phyloP scores from a whole-genome alignment of 2,329 filamentous ascomycete genomes.

The Malbranchea cinnamomea region DNA sequence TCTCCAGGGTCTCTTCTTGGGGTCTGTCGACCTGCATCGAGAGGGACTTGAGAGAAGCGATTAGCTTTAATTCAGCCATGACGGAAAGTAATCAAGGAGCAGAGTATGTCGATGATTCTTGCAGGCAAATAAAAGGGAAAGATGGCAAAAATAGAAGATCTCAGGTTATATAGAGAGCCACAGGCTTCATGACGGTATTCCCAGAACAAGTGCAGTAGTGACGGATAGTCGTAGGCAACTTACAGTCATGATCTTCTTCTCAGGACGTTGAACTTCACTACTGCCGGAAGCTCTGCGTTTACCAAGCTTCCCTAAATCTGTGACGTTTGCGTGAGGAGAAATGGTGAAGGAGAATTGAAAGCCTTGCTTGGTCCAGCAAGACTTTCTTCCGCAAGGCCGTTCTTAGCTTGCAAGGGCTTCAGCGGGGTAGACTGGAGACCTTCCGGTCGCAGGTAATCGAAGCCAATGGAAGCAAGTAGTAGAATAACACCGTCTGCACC shows the following conservation, averaged over 20 bases:
- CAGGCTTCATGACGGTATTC: not conserved
- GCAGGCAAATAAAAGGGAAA: too few relatives aligned
- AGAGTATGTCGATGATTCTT: too few relatives aligned
- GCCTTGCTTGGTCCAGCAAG: conserved; percentile 28
- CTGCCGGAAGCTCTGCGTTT: conserved; percentile 12
- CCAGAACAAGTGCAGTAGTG: not conserved
- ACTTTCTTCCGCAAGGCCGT: too few relatives aligned
- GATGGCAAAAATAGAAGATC: too few relatives aligned
- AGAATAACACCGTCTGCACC: too few relatives aligned
- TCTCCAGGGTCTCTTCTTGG: conserved; percentile 41
- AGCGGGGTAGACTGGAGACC: conserved; percentile 2
- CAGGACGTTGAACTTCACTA: conserved; percentile 27
- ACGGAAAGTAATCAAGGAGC: too few relatives aligned
- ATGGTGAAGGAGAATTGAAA: conserved; percentile 23
- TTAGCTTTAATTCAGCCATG: too few relatives aligned
- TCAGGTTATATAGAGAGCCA: too few relatives aligned
- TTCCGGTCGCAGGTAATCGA: too few relatives aligned
- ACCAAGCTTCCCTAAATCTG: conserved; percentile 8
- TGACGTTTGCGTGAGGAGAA: conserved; percentile 17
- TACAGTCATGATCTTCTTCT: conserved; percentile 41
- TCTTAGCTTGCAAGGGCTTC: conserved; percentile 9
- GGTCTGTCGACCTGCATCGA: conserved; percentile 49
- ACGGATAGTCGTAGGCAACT: too few relatives aligned
- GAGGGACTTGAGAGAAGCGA: too few relatives aligned
- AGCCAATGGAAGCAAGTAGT: too few relatives aligned